These are phyloP conservation scores for Pyropia haitanensis DNA, from an alignment of 23 red algal genomes.

Conservation along the genomic window DNA sequence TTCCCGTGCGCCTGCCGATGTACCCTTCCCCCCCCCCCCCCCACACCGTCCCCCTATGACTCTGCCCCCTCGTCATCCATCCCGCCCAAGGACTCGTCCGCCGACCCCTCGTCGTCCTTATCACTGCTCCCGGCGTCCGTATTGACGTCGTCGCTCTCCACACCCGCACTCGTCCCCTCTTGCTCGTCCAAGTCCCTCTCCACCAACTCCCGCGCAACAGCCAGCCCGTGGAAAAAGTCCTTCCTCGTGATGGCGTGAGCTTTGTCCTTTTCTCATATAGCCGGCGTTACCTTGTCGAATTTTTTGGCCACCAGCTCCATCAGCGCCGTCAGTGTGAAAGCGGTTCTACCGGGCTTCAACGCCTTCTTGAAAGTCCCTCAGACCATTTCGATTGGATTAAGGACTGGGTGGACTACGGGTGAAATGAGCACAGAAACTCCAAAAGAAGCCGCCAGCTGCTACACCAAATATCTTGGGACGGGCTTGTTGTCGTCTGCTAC, in stretches of 20 bases:
- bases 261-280: not conserved
- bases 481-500: too few relatives aligned
- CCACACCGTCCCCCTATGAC: too few relatives aligned
- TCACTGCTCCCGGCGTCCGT: too few relatives aligned
- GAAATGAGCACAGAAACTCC: conserved; percentile 6
- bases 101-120: too few relatives aligned
- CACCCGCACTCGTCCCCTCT: too few relatives aligned
- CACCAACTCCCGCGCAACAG: not conserved
- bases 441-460: too few relatives aligned
- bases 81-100: too few relatives aligned
- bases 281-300: not conserved
- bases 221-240: conserved; percentile 1
- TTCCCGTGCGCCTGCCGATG: too few relatives aligned
- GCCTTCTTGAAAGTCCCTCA: not conserved
- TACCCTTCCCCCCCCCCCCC: too few relatives aligned
- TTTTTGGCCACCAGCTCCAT: not conserved
- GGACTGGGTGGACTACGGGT: not conserved
- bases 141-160: too few relatives aligned
- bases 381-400: conserved; percentile 17
- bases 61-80: too few relatives aligned
- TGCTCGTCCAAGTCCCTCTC: not conserved
- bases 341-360: not conserved
- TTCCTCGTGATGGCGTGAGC: not conserved
- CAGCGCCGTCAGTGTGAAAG: conserved; percentile 1
- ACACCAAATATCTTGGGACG: too few relatives aligned